Evolutionary conservation across 2,329 filamentous ascomycete species (phyloP).

Genomic region (Paecilomyces fulvus): DNA sequence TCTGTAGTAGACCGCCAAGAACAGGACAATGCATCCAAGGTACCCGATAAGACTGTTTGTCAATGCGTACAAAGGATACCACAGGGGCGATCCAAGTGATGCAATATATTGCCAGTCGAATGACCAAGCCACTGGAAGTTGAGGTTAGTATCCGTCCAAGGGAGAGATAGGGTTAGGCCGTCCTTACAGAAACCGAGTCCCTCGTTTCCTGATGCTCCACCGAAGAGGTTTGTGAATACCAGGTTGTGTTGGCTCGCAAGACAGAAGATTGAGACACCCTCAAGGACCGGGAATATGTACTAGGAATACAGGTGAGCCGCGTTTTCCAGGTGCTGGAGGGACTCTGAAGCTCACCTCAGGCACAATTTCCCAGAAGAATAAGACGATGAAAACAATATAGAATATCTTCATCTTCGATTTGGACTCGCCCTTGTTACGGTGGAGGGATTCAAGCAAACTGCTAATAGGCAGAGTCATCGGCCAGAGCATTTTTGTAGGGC

Average conservation of each 20-base stretch:
- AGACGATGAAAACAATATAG: slow-evolving; percentile 19
- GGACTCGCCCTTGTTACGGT: slow-evolving; percentile 28
- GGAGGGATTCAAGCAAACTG: slow-evolving; percentile 33
- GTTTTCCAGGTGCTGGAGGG: not conserved
- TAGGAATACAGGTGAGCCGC: not conserved
- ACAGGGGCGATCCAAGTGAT: slow-evolving; percentile 25
- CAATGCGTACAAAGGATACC: slow-evolving; percentile 30
- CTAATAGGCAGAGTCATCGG: slow-evolving; percentile 30
- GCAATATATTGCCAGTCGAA: slow-evolving; percentile 42
- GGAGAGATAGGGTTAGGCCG: not conserved
- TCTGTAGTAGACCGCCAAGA: slow-evolving; percentile 34
- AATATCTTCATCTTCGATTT: slow-evolving; percentile 23
- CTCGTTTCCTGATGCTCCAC: slow-evolving; percentile 40
- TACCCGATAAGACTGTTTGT: slow-evolving; percentile 34
- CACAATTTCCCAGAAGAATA: slow-evolving; percentile 43
- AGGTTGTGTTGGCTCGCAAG: slow-evolving; percentile 36
- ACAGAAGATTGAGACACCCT: slow-evolving; percentile 38
- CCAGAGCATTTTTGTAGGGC: slow-evolving; percentile 44
- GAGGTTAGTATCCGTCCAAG: not conserved
- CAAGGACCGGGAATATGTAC: slow-evolving; percentile 39
- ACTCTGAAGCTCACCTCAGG: slow-evolving; percentile 23
- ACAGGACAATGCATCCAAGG: slow-evolving; percentile 28
- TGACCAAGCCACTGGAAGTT: slow-evolving; percentile 21
- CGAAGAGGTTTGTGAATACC: slow-evolving; percentile 43
- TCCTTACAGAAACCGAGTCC: slow-evolving; percentile 31